Evolutionary conservation across 2,329 filamentous ascomycete genomes (phyloP).

Genomic region (Cordyceps farinosa): DNA sequence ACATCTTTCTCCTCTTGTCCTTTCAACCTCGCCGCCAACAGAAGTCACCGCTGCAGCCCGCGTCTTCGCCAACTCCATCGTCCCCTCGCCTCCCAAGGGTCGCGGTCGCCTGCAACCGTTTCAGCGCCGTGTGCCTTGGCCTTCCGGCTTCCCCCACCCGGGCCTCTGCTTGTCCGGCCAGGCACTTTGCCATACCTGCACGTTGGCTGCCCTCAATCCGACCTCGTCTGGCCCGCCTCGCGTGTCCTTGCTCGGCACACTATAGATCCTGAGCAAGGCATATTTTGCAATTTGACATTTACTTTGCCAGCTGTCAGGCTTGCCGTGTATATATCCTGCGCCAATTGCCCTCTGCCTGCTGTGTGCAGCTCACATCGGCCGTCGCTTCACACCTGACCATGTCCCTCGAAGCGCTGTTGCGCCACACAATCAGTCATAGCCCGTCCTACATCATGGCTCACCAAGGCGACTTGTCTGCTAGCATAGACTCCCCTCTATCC

Average conservation of each 20-base stretch:
- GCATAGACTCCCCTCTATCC: constrained; percentile 30
- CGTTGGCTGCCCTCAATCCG: not conserved
- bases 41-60: not conserved
- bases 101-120: not conserved
- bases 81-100: not conserved
- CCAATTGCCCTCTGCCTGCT: constrained; percentile 1
- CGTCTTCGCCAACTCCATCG: not conserved
- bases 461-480: constrained; percentile 8
- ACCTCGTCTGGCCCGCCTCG: not conserved
- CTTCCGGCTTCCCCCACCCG: constrained; percentile 8
- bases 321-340: not conserved
- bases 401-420: constrained; percentile 4
- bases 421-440: not conserved
- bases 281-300: not conserved
- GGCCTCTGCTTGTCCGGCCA: constrained; percentile 3
- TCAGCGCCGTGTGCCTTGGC: not conserved
- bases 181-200: not conserved
- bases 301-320: not conserved
- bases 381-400: not conserved
- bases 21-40: constrained; percentile 8
- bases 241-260: not conserved
- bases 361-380: not conserved
- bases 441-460: constrained; percentile 1
- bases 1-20: not conserved
- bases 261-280: not conserved